Percentiles rank a stretch among this genome's conserved stretches.
Evolutionary conservation across 345 rosid genomes (phyloP).

Genomic region (Viola odorata): DNA sequence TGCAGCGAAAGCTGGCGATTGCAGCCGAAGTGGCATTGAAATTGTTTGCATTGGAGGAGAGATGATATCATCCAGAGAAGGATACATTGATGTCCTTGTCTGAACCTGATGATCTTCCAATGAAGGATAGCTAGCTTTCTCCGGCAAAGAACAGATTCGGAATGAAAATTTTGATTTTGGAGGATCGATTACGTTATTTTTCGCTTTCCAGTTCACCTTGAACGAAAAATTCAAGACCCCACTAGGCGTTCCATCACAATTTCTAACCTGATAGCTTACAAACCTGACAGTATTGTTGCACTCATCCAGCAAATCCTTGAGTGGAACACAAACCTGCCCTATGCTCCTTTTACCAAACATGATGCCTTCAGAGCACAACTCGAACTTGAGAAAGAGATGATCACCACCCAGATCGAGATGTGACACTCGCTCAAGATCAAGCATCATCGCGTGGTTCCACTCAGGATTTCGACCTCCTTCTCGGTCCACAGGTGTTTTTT

Average conservation of each 20-base stretch:
- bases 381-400: conserved; percentile 28
- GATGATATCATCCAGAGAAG: conserved; percentile 8
- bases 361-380: conserved; percentile 18
- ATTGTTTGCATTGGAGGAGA: conserved; percentile 6
- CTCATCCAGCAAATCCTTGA: conserved; percentile 34
- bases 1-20: not conserved
- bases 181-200: not conserved
- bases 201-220: conserved; percentile 13
- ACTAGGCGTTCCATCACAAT: conserved; percentile 30
- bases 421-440: conserved; percentile 25
- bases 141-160: not conserved
- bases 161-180: not conserved
- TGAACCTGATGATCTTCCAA: not conserved
- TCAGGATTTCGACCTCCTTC: conserved; percentile 37
- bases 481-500: conserved; percentile 27
- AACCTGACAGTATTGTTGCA: conserved; percentile 28
- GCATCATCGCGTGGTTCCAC: conserved; percentile 39
- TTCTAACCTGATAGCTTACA: conserved; percentile 29
- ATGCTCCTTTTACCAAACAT: conserved; percentile 24
- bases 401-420: not conserved
- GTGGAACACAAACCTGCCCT: conserved; percentile 33
- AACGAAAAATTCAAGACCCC: conserved; percentile 41
- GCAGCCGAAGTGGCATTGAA: conserved; percentile 5
- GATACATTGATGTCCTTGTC: not conserved
- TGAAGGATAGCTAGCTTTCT: conserved; percentile 14